phyloP scores from a whole-genome alignment of 805 yeast genomes.

The Candida argentea region DNA sequence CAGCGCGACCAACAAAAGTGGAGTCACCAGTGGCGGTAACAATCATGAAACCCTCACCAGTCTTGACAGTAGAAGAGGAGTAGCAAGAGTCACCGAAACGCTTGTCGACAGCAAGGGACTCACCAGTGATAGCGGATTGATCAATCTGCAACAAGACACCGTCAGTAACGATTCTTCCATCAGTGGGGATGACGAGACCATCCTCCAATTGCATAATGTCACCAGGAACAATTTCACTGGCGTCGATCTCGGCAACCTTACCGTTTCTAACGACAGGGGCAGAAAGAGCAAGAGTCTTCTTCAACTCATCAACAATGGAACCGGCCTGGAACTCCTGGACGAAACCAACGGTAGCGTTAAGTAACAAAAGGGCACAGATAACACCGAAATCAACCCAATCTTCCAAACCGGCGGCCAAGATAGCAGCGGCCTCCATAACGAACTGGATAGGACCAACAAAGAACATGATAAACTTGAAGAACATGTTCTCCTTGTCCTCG shows the following conservation, averaged over 20 bases:
- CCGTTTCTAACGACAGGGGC: conserved; percentile 84
- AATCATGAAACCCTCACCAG: conserved; percentile 92
- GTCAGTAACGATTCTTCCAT: conserved; percentile 82
- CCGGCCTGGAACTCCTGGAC: conserved; percentile 97
- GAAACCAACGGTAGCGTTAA: conserved; percentile 93
- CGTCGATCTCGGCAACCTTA: conserved; percentile 59
- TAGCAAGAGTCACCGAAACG: conserved; percentile 76
- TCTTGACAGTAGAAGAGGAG: conserved; percentile 91
- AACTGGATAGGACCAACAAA: conserved; percentile 94
- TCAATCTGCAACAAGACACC: conserved; percentile 84
- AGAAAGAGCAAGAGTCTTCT: conserved; percentile 87
- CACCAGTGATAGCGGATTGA: conserved; percentile 97
- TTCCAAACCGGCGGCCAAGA: conserved; percentile 90
- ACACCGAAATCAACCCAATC: conserved; percentile 99
- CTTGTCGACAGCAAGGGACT: conserved; percentile 92
- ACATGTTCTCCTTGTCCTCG: conserved; percentile 73
- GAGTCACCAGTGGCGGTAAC: conserved; percentile 93
- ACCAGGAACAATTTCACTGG: conserved; percentile 90
- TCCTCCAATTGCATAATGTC: conserved; percentile 88
- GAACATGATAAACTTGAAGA: conserved; percentile 75
- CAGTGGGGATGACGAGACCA: conserved; percentile 88
- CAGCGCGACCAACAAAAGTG: conserved; percentile 96
- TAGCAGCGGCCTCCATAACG: conserved; percentile 96
- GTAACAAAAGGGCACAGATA: conserved; percentile 73
- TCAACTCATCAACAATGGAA: conserved; percentile 92